Conservation (phyloP, 2,329 filamentous ascomycete genomes). For the Nigrospora sphaerica region DNA sequence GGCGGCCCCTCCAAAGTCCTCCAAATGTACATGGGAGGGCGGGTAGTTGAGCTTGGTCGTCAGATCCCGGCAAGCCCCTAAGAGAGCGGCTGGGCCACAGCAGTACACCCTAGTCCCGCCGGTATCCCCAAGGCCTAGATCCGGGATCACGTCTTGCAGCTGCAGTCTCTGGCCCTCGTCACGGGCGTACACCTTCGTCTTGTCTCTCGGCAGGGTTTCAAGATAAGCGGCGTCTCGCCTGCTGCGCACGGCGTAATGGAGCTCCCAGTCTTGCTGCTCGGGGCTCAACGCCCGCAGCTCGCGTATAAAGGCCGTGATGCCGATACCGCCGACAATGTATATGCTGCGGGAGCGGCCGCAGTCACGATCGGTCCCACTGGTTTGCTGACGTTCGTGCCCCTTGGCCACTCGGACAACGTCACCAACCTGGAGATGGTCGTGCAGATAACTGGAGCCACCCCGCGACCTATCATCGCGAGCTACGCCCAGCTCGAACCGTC, state of each 20-base stretch:
- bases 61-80: constrained; percentile 12
- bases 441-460: constrained; percentile 53
- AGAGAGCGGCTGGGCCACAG: constrained; percentile 18
- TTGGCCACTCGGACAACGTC: constrained; percentile 37
- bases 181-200: constrained; percentile 18
- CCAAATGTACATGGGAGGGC: constrained; percentile 15
- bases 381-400: constrained; percentile 10
- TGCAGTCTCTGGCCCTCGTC: constrained; percentile 14
- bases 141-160: constrained; percentile 29
- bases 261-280: constrained; percentile 11
- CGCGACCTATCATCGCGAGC: constrained; percentile 46
- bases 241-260: constrained; percentile 22
- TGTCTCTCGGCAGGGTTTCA: constrained; percentile 11
- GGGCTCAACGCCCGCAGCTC: constrained; percentile 13
- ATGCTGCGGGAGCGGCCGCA: constrained; percentile 11
- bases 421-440: constrained; percentile 42
- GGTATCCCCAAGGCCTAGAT: constrained; percentile 6
- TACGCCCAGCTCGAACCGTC: constrained; percentile 50
- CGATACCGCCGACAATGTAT: constrained; percentile 22
- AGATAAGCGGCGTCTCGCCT: constrained; percentile 19
- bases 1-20: constrained; percentile 18
- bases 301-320: constrained; percentile 19
- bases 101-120: constrained; percentile 22
- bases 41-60: constrained; percentile 15
- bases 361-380: not conserved